Conservation (phyloP, 345 rosid species). For the Noccaea bulbosa region DNA sequence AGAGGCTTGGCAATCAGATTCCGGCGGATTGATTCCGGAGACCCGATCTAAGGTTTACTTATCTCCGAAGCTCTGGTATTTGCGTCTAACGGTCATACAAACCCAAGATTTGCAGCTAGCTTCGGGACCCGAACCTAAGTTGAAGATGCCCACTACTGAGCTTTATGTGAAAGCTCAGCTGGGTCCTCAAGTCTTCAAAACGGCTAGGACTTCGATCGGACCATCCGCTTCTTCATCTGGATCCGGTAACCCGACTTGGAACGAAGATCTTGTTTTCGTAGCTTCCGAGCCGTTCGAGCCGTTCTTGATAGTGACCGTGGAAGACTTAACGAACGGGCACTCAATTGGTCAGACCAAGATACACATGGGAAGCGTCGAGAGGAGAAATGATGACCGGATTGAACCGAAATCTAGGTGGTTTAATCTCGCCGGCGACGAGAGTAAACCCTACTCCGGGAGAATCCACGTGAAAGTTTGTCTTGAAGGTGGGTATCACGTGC, state of each 20-base stretch:
- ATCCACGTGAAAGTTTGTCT: constrained; percentile 74
- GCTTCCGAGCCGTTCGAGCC: constrained; percentile 98
- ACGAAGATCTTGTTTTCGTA: constrained; percentile 87
- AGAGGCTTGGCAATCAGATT: constrained; percentile 97
- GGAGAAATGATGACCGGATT: constrained; percentile 61
- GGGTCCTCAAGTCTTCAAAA: constrained; percentile 84
- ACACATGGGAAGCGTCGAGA: constrained; percentile 71
- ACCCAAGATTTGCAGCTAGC: constrained; percentile 88
- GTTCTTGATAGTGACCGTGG: constrained; percentile 67
- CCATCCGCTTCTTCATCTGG: constrained; percentile 54
- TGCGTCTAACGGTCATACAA: constrained; percentile 95
- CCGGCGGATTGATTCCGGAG: constrained; percentile 89
- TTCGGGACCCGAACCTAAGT: constrained; percentile 68
- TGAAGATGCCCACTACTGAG: constrained; percentile 55
- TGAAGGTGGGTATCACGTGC: constrained; percentile 94
- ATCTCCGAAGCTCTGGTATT: constrained; percentile 94
- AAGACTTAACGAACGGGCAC: constrained; percentile 60
- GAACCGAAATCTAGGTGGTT: constrained; percentile 83
- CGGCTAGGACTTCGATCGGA: constrained; percentile 65
- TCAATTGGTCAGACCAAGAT: constrained; percentile 68
- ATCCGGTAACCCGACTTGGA: constrained; percentile 80
- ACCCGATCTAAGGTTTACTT: constrained; percentile 89
- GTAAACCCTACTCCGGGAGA: constrained; percentile 70
- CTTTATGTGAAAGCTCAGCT: constrained; percentile 82
- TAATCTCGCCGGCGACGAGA: constrained; percentile 72